Evolutionary conservation across 2,329 filamentous ascomycete species (phyloP).

Genomic region (Fusarium oxysporum): DNA sequence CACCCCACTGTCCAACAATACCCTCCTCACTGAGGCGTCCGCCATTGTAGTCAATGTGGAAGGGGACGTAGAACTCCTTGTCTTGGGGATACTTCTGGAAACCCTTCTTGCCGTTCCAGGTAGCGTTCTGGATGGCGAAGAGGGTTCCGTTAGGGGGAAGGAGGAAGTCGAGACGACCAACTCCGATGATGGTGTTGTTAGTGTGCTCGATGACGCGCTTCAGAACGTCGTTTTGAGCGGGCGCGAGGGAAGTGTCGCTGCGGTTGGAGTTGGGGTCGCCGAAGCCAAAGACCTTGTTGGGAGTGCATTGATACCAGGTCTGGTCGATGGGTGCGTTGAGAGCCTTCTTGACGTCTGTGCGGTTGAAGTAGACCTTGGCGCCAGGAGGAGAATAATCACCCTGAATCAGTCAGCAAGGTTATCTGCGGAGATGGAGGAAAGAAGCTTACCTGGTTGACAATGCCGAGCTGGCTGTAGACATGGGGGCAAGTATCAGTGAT

Average conservation of each 20-base stretch:
- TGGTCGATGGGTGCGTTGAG: slow-evolving; percentile 68
- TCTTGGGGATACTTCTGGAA: slow-evolving; percentile 64
- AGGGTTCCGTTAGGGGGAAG: slow-evolving; percentile 77
- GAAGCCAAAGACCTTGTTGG: slow-evolving; percentile 42
- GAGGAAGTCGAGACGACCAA: slow-evolving; percentile 66
- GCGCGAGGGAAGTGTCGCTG: slow-evolving; percentile 30
- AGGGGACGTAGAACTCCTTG: slow-evolving; percentile 76
- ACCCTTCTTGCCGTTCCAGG: slow-evolving; percentile 76
- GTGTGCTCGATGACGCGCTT: slow-evolving; percentile 48
- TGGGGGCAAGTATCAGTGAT: slow-evolving; percentile 78
- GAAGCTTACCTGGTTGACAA: slow-evolving; percentile 64
- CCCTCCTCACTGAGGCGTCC: slow-evolving; percentile 69
- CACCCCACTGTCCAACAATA: slow-evolving; percentile 75
- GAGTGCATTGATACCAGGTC: slow-evolving; percentile 45
- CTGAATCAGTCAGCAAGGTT: slow-evolving; percentile 26
- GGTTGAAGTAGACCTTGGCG: slow-evolving; percentile 75
- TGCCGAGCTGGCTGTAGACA: slow-evolving; percentile 75
- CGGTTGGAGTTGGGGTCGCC: slow-evolving; percentile 33
- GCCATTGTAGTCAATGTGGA: slow-evolving; percentile 57
- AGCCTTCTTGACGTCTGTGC: slow-evolving; percentile 74
- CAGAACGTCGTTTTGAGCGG: slow-evolving; percentile 40
- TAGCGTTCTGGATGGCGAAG: slow-evolving; percentile 82
- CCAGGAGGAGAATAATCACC: slow-evolving; percentile 72
- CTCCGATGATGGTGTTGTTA: slow-evolving; percentile 49
- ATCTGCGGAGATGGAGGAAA: too few species aligned